phyloP scores from a whole-genome alignment of 2,329 filamentous ascomycete species.

The Fusarium sp. region DNA sequence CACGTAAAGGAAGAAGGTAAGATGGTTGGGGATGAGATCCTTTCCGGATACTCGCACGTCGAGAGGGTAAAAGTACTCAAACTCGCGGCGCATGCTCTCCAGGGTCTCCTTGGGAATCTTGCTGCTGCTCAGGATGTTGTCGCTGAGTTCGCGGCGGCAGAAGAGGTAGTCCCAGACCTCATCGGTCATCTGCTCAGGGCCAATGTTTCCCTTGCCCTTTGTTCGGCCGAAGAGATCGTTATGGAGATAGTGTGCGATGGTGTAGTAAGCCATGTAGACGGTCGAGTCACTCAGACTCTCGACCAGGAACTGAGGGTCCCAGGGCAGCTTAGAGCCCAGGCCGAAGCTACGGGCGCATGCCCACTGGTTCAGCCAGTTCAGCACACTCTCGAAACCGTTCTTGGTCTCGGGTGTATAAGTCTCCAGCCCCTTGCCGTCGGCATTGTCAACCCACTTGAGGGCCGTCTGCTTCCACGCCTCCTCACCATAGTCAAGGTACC shows the following conservation, averaged over 20 bases:
- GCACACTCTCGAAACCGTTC: conserved; percentile 83
- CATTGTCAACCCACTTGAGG: conserved; percentile 77
- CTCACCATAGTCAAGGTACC: conserved; percentile 97
- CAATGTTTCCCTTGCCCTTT: conserved; percentile 75
- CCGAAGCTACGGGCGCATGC: conserved; percentile 93
- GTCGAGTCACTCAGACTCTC: conserved; percentile 94
- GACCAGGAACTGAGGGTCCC: conserved; percentile 91
- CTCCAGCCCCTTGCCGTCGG: conserved; percentile 76
- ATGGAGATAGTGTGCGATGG: conserved; percentile 76
- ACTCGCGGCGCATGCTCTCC: conserved; percentile 86
- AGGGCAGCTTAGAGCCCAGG: conserved; percentile 92
- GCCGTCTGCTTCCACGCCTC: conserved; percentile 85
- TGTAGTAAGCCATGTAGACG: conserved; percentile 89
- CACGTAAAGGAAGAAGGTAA: conserved; percentile 96
- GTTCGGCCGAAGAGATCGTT: conserved; percentile 86
- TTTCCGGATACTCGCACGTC: conserved; percentile 91
- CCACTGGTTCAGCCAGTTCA: conserved; percentile 96
- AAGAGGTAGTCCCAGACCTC: conserved; percentile 98
- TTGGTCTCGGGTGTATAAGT: conserved; percentile 83
- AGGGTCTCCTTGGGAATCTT: conserved; percentile 81
- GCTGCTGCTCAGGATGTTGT: conserved; percentile 72
- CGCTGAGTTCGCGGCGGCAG: conserved; percentile 75
- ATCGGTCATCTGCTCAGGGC: conserved; percentile 88
- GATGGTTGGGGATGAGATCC: conserved; percentile 91
- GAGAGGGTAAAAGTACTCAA: conserved; percentile 97